phyloP scores from a whole-genome alignment of 306 rosid genomes.

The Castanea mollissima region DNA sequence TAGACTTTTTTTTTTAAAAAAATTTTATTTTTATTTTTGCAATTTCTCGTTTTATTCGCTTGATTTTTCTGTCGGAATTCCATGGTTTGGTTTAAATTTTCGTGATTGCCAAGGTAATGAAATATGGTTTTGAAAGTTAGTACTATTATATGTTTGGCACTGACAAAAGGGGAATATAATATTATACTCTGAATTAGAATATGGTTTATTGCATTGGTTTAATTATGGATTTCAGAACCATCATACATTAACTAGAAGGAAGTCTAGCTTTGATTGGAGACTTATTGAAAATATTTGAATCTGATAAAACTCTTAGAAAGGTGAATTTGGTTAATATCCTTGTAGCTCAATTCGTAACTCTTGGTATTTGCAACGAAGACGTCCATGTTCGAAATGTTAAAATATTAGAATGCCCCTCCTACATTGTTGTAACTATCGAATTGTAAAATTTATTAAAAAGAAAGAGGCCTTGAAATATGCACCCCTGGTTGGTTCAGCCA shows the following conservation, averaged over 20 bases:
- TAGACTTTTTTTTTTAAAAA: background rate
- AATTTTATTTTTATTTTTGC: background rate
- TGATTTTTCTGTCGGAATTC: too few relatives aligned
- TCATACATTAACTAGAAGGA: background rate
- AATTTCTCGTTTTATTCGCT: background rate
- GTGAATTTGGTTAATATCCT: background rate
- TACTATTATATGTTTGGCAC: too few relatives aligned
- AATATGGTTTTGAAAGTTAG: background rate
- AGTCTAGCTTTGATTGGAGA: background rate
- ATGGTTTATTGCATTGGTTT: background rate
- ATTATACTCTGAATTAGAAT: too few relatives aligned
- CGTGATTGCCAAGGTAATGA: background rate
- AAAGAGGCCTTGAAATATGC: background rate
- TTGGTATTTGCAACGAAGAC: too few relatives aligned
- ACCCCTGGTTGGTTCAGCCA: background rate
- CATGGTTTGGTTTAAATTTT: background rate
- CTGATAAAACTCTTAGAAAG: background rate
- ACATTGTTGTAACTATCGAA: too few relatives aligned
- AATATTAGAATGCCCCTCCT: too few relatives aligned
- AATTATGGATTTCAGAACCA: background rate
- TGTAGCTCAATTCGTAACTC: too few relatives aligned
- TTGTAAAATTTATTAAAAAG: too few relatives aligned
- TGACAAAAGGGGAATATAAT: too few relatives aligned
- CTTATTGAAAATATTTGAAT: background rate
- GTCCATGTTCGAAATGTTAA: too few relatives aligned